Conservation (phyloP, 2,329 filamentous ascomycete species). For the Colletotrichum sp. region DNA sequence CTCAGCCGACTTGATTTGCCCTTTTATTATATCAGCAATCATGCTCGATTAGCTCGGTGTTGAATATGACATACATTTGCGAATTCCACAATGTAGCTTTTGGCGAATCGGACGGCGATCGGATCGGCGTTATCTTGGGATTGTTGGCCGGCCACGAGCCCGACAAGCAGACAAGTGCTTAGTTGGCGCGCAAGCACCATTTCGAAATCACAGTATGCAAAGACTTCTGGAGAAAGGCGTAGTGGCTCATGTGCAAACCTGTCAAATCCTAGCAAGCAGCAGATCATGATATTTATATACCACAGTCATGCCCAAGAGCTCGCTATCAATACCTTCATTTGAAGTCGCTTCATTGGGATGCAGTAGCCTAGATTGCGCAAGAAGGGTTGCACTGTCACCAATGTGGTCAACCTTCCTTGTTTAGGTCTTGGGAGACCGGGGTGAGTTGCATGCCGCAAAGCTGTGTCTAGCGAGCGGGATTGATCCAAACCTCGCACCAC, state of each 20-base stretch:
- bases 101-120: background rate
- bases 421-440: background rate
- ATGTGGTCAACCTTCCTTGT: background rate
- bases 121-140: background rate
- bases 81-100: slow-evolving; percentile 18
- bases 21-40: background rate
- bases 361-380: background rate
- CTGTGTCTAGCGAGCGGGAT: background rate
- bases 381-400: background rate
- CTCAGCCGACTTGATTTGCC: background rate
- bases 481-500: background rate
- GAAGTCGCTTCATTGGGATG: background rate
- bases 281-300: background rate
- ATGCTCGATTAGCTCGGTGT: accelerated
- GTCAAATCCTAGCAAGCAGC: background rate
- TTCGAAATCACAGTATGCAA: background rate
- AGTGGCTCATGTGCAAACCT: background rate
- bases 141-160: background rate
- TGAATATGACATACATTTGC: background rate
- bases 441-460: background rate
- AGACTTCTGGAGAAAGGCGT: background rate
- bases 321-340: background rate
- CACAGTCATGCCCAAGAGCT: background rate
- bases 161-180: background rate
- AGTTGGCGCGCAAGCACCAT: background rate